A percentile compares a stretch with the other conserved stretches of the same genome.
Conservation (phyloP, 2,329 filamentous ascomycete species). For the Dendrostoma leiphaemia region DNA sequence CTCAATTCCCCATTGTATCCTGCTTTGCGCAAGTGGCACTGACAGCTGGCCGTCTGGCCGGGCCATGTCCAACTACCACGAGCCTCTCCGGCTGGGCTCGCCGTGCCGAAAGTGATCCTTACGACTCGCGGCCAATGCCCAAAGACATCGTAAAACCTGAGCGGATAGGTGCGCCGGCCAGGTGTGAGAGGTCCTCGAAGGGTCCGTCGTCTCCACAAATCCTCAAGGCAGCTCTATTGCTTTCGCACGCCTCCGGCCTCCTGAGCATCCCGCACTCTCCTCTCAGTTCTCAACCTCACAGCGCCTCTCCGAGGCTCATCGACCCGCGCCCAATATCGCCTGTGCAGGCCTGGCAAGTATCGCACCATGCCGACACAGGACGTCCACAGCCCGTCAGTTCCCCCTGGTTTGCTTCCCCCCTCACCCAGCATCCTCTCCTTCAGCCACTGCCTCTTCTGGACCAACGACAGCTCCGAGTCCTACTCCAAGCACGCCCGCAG, state of each 20-base stretch:
- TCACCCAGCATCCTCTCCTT: neutral
- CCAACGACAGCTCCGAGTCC: constrained; percentile 5
- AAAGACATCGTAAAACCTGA: too few species aligned
- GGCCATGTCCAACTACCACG: too few species aligned
- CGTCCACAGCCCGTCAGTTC: neutral
- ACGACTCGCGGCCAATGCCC: too few species aligned
- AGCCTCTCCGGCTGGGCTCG: too few species aligned
- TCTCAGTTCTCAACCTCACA: constrained; percentile 2
- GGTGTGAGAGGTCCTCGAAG: too few species aligned
- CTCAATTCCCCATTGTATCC: neutral
- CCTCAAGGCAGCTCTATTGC: too few species aligned
- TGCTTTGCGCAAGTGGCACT: neutral
- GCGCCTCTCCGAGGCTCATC: neutral
- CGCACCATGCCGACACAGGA: neutral
- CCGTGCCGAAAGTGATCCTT: too few species aligned
- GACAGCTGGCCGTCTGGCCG: neutral
- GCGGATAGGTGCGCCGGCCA: too few species aligned
- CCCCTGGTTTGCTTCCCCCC: neutral
- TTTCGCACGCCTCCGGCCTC: neutral
- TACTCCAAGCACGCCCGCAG: constrained; percentile 7
- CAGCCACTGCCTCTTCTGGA: constrained; percentile 2
- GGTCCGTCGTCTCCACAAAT: neutral
- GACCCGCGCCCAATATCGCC: neutral
- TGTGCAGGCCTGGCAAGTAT: neutral
- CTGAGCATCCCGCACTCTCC: neutral